Base-by-base conservation (phyloP, 164 flowering plant species). In the Malania oleifera region DNA sequence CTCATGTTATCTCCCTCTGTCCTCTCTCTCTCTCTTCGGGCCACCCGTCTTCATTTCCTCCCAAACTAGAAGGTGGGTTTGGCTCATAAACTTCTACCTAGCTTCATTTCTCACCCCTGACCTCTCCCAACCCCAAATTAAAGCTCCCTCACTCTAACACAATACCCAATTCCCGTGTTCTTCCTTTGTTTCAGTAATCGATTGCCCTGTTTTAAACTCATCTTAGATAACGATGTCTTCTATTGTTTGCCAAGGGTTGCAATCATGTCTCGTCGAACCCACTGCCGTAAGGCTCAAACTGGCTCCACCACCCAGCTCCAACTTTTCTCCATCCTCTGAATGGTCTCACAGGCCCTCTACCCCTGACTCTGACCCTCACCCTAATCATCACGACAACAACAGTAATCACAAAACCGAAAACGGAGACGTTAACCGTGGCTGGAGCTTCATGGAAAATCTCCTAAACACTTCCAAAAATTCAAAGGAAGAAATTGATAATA, bases 361-460 rank as follows among this genome's bases (percentile, higher is more conserved):
- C 13, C n/a, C 22, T n/a, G 17, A 5, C 7, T 27, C 61, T 39
- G 53, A 35, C 52, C 23, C 24, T 3, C n/a, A 19, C 22, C 9
- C 9, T 24, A 39, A 56, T 11, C 14, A 49, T 13, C 20, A 47
- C 5, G n/a, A 28, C 12, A 9, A 2, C 10, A 45, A 26, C 44
- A 59, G 5, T 10, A 39, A 60, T 7, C 34, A 17, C 20, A 52
- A 52, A 38, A 17, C 22, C 1, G 39, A 23, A n/a, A n/a, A n/a
- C 17, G 61, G 22, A 15, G 60, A 63, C 26, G 24, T 46, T 52
- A 70, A n/a, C n/a, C n/a, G 74, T 20, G 68, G 77, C 11, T 77
- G 77, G 83, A 77, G 75, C 58, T 76, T 75, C 65, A 74, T 80
- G 29, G 72, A 74, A 53, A 45, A 69, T 60, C 64, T 82, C 20